phyloP scores from a whole-genome alignment of 257 asterid species.

The Nicotiana paniculata region DNA sequence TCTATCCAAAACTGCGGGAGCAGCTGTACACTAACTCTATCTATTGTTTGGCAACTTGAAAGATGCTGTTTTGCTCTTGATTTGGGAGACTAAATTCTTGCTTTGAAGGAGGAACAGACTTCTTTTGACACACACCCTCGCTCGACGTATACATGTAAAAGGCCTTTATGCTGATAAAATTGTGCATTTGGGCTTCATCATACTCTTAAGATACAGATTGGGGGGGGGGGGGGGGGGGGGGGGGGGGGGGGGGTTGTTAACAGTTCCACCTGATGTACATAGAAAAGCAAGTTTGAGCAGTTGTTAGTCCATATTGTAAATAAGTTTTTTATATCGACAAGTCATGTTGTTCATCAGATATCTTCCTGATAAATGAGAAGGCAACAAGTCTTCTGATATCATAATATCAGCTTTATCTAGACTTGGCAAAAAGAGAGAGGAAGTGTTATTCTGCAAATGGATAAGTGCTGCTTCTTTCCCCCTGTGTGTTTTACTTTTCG shows the following conservation, averaged over 20 bases:
- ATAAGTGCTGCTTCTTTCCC: too few relatives aligned
- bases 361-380: conserved; percentile 2
- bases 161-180: neutral
- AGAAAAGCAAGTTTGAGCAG: neutral
- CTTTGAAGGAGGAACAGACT: neutral
- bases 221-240: neutral
- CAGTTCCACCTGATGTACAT: neutral
- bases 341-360: neutral
- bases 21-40: conserved; percentile 1
- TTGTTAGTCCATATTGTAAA: neutral
- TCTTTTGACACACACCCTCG: neutral
- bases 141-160: neutral
- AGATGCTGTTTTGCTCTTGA: conserved; percentile 1
- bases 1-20: neutral
- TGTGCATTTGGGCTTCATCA: neutral
- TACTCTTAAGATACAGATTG: neutral
- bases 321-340: neutral
- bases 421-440: too few relatives aligned
- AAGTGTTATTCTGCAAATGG: too few relatives aligned
- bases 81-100: neutral
- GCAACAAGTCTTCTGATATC: neutral
- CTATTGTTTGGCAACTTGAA: neutral
- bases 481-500: too few relatives aligned
- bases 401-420: neutral
- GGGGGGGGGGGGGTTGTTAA: neutral